Evolutionary conservation across 2,329 filamentous ascomycete species (phyloP).

Genomic region (Alternaria solani): DNA sequence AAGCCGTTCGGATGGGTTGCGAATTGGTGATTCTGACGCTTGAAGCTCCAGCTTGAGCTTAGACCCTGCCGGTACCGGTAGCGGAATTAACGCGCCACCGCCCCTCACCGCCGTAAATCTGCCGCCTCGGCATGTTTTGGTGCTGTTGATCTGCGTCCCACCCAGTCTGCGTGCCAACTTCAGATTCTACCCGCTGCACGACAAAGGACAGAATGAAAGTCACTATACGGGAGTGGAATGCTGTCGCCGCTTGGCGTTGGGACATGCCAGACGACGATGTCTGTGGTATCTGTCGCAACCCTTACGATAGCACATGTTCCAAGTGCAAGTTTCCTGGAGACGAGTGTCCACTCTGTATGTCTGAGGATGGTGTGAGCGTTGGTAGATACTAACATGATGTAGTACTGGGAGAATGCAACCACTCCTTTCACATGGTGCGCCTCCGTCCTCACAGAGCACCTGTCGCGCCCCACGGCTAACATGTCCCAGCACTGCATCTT

Average conservation of each 20-base stretch:
- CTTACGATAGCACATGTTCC: constrained; percentile 97
- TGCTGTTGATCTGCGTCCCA: constrained; percentile 27
- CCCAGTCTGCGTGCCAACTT: constrained; percentile 13
- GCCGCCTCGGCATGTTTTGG: constrained; percentile 22
- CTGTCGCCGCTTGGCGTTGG: constrained; percentile 97
- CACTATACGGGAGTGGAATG: constrained; percentile 90
- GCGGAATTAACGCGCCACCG: constrained; percentile 17
- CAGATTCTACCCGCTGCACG: constrained; percentile 7
- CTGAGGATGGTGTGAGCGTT: background rate
- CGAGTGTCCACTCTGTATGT: constrained; percentile 87
- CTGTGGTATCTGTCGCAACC: constrained; percentile 96
- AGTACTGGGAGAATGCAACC: constrained; percentile 97
- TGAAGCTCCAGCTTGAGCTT: constrained; percentile 20
- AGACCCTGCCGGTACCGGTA: constrained; percentile 6
- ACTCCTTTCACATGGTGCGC: constrained; percentile 94
- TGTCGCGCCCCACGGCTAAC: constrained; percentile 14
- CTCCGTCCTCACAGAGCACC: background rate
- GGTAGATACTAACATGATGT: constrained; percentile 13
- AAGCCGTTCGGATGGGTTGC: background rate
- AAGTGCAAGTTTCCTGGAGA: constrained; percentile 98
- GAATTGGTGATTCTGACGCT: background rate
- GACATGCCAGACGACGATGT: constrained; percentile 97
- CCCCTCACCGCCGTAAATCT: constrained; percentile 27
- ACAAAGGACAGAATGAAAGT: constrained; percentile 76
- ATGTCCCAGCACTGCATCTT: constrained; percentile 82